phyloP scores from a whole-genome alignment of 2,329 filamentous ascomycete species.

The Plectosphaerella sp. region DNA sequence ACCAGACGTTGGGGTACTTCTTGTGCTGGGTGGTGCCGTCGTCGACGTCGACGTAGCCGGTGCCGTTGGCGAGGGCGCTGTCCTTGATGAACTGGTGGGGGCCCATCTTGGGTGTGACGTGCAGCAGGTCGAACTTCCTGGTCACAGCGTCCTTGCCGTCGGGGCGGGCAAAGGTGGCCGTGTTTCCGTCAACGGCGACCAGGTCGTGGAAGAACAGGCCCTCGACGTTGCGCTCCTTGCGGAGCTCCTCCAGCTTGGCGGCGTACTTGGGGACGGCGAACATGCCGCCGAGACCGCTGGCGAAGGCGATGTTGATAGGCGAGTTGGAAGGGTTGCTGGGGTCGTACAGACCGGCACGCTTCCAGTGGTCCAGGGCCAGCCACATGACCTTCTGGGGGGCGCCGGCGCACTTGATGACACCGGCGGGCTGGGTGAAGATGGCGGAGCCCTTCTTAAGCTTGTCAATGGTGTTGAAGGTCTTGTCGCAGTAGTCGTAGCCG shows the following conservation, averaged over 20 bases:
- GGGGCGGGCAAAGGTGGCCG: slow-evolving; percentile 42
- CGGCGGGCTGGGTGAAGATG: slow-evolving; percentile 56
- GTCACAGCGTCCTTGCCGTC: slow-evolving; percentile 38
- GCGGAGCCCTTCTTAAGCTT: slow-evolving; percentile 44
- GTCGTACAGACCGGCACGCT: slow-evolving; percentile 45
- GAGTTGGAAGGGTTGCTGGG: slow-evolving; percentile 30
- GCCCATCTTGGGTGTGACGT: slow-evolving; percentile 56
- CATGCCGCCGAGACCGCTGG: slow-evolving; percentile 51
- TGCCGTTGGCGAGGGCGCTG: slow-evolving; percentile 48
- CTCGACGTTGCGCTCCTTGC: slow-evolving; percentile 50
- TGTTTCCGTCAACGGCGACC: slow-evolving; percentile 46
- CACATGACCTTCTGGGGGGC: slow-evolving; percentile 60
- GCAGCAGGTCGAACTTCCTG: slow-evolving; percentile 48
- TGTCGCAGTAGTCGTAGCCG: slow-evolving; percentile 50
- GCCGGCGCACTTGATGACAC: slow-evolving; percentile 56
- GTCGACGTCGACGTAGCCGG: slow-evolving; percentile 55
- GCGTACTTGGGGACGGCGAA: slow-evolving; percentile 59
- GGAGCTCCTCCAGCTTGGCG: slow-evolving; percentile 46
- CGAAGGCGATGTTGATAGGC: slow-evolving; percentile 47
- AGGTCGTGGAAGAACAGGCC: slow-evolving; percentile 56
- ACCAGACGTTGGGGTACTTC: slow-evolving; percentile 54
- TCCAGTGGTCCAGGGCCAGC: slow-evolving; percentile 58
- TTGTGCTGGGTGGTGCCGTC: slow-evolving; percentile 47
- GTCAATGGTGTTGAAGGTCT: slow-evolving; percentile 44
- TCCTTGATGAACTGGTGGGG: slow-evolving; percentile 49